Evolutionary conservation across 345 rosid genomes (phyloP), one percentile per base, ranked within the genome.

Genomic region (Citrus unshiu): DNA sequence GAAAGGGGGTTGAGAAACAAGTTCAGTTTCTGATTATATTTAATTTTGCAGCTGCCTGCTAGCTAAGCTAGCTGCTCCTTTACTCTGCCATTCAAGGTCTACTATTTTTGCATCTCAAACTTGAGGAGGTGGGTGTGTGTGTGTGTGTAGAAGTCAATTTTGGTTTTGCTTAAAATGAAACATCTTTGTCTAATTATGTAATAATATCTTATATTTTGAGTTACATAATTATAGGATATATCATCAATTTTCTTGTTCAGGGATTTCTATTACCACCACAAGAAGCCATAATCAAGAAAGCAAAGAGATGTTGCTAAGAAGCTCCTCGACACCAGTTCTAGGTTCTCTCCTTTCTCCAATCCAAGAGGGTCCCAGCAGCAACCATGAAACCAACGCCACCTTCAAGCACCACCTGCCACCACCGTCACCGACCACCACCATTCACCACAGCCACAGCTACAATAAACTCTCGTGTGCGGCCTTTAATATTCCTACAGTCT

Each of bases 291-390:
- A 37, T 37, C 65, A 58, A 40, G 9, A 30, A 40, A 7, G 24
- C 30, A 29, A 57, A 64, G 76, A 70, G 39, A 91, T 89, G 93
- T 22, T 91, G 74, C 86, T 91, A 9, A 86, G 89, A 72, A 91
- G 93, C 85, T 87, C 93, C 21, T 90, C 93, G 56, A 91, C 93
- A 0, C 95, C 95, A 2, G 68, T 91, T 81, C 90, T 91, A 10
- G 89, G 93, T 19, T 90, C 95, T 24, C 89, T 91, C 49, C 80
- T 90, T 19, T 32, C 89, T 2, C 84, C 89, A 29, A 34, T 82
- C 29, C 59, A 87, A 0, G 95, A 89, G 6, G 83, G 83, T 58
- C 87, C 89, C 7, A 82, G 22, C 70, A 82, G 34, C 70, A 79
- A 60, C 81, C 83, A 85, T 68, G 92, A 84, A 35, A 0, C 74